Conservation (phyloP, 345 rosid genomes). For the Ricinus communis region DNA sequence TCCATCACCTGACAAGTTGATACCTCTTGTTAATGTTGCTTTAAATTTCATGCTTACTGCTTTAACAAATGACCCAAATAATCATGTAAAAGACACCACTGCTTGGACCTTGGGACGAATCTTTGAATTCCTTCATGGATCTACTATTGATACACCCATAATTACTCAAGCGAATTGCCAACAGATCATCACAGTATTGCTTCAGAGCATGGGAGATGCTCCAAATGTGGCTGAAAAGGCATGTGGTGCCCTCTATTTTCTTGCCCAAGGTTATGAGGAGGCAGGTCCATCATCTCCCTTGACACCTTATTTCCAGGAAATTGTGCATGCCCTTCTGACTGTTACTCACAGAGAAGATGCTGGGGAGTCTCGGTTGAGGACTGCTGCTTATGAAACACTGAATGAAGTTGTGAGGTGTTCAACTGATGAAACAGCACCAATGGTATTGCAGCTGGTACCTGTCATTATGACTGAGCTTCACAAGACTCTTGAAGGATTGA, state of each 20-base stretch:
- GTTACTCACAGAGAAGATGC: conserved; percentile 78
- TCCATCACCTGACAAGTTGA: conserved; percentile 47
- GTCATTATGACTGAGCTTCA: conserved; percentile 71
- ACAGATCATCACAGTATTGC: conserved; percentile 64
- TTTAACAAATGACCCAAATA: conserved; percentile 43
- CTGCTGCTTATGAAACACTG: conserved; percentile 70
- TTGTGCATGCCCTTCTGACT: conserved; percentile 65
- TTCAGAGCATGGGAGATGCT: conserved; percentile 70
- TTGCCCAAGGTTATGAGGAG: conserved; percentile 75
- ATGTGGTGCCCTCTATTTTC: conserved; percentile 75
- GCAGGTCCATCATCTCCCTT: conserved; percentile 54
- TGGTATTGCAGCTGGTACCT: conserved; percentile 64
- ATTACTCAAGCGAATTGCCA: conserved; percentile 70
- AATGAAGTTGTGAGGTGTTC: conserved; percentile 79
- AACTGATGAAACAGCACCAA: conserved; percentile 60
- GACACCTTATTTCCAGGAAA: conserved; percentile 74
- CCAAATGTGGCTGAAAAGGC: conserved; percentile 79
- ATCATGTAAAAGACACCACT: conserved; percentile 53
- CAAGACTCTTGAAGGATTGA: conserved; percentile 62
- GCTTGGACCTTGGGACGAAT: conserved; percentile 77
- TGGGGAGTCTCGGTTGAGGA: conserved; percentile 64
- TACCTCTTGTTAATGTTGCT: conserved; percentile 39
- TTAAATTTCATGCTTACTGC: conserved; percentile 65
- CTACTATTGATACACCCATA: conserved; percentile 57
- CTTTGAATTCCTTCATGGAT: conserved; percentile 75